Base-by-base conservation (phyloP, 169 alveolate genomes). In the Cryptosporidium muris region DNA sequence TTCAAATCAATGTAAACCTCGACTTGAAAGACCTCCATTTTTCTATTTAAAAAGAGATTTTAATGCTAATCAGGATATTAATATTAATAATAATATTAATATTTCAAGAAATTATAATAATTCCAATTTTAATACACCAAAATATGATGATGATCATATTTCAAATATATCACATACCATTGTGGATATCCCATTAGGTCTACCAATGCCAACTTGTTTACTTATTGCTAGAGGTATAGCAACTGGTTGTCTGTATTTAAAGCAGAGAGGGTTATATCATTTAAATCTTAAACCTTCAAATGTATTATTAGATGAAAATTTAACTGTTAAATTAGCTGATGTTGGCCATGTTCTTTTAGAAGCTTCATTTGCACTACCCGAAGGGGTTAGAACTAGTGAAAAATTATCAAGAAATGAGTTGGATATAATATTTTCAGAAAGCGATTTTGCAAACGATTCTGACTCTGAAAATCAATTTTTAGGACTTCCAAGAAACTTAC, bases 211-310 rank as follows among this genome's bases (percentile, higher is more conserved):
- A 40, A 62, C 43, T 47, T 66, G 74, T 3, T 45, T 74, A 11
- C 54, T 43, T 12, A 58, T 74, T 36, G 47, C 85, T 25, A 74
- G 60, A n/a, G 85, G 62, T 36, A 58, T 74, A 74, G 68, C 63
- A 4, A 12, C 49, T 3, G 85, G 85, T 4, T 74, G 85, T 36
- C n/a, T 56, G 36, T 74, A 74, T 38, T 45, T 74, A 1, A 74
- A 74, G 16, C 85, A 74, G 11, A 74, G 67, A 42, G 85, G 68
- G 1, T 25, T 74, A 25, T 74, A 45, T 36, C 85, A 74, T 36
- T 51, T 74, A 14, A 60, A 36, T 54, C 54, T 74, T 3, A 74
- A 74, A 36, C 85, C 85, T n/a, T 25, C 85, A 7, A 74, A 74
- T 42, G 60, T 74, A 8, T 25, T 74, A 25, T 8, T 74, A 1